Base-by-base conservation (phyloP, 108 stramenopile genomes). In the Skeletonema marinoi region DNA sequence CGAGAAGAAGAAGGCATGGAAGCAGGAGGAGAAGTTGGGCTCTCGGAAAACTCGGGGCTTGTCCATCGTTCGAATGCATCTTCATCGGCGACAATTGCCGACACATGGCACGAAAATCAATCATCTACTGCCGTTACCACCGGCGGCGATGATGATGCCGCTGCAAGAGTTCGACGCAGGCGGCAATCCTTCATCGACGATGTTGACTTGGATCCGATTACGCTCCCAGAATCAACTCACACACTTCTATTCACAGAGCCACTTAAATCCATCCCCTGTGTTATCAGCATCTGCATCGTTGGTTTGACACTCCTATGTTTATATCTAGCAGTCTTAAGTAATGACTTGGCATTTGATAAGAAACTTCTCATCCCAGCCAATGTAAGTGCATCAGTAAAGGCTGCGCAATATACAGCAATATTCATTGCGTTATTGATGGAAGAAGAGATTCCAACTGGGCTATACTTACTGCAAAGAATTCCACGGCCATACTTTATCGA, bases 401-500 rank as follows among this genome's bases (percentile, higher is more conserved):
- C 13, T 14, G 70, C 78, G 13, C 78, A 78, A 32, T 78, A 66
- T 71, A 38, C 58, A 17, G 58, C 31, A 29, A 39, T 50, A 6
- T 30, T 77, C 3, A 17, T 70, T 64, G 78, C 60, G 13, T 48
- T 78, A 38, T 35, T 71, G 32, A 78, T 78, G 78, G 78, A 78
- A 60, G 78, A 78, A 14, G 61, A 63, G 7, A 63, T 63, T 1
- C 61, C 61, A 16, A 63, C 61, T 38, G 61, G 61, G 0, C 3
- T 63, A 6, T 63, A 38, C 25, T n/a, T 32, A 32, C 61, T 63
- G 61, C 13, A 21, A 6, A 7, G 36, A 38, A 63, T 63, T 7
- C 30, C 32, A 6, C 3, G 21, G 61, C 61, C 31, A 2, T 32
- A 63, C 7, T 63, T 63, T 6, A 32, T 38, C 4, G 14, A 16